Percentiles rank a stretch among this genome's conserved stretches.
phyloP scores from a whole-genome alignment of 2,329 filamentous ascomycete genomes.

The Neofusicoccum laricinum region DNA sequence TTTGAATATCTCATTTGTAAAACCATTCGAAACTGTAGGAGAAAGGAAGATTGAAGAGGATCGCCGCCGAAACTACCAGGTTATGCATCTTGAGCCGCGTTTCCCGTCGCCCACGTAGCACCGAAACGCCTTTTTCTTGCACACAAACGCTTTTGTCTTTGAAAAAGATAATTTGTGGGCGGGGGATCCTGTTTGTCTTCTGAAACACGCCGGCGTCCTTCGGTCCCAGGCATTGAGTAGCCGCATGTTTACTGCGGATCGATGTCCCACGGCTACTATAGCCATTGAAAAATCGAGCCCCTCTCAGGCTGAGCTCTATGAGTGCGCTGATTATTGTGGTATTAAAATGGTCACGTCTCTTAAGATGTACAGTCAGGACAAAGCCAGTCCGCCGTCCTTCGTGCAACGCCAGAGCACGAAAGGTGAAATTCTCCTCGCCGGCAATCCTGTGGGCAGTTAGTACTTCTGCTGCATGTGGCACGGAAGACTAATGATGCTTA shows the following conservation, averaged over 20 bases:
- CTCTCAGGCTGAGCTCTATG: background rate
- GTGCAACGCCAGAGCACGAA: conserved; percentile 5
- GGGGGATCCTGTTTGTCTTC: background rate
- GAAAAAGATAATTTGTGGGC: background rate
- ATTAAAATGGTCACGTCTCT: background rate
- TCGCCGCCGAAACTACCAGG: background rate
- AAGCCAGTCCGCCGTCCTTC: conserved; percentile 5
- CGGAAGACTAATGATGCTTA: background rate
- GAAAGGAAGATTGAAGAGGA: background rate
- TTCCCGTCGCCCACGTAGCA: background rate
- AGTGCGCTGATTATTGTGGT: background rate
- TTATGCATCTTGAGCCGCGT: background rate
- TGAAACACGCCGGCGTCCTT: background rate
- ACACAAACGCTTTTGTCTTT: background rate
- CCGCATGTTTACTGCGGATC: background rate
- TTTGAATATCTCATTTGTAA: background rate
- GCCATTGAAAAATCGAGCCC: background rate
- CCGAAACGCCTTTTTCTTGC: background rate
- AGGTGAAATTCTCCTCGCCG: conserved; percentile 17
- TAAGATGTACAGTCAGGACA: conserved; percentile 4
- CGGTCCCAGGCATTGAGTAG: background rate
- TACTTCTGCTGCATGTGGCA: background rate
- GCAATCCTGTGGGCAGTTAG: conserved; percentile 12
- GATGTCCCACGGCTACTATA: background rate
- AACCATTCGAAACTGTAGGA: background rate